Evolutionary conservation across 1,284 basidiomycete genomes (phyloP).

Genomic region (Cutaneotrichosporon sp.): DNA sequence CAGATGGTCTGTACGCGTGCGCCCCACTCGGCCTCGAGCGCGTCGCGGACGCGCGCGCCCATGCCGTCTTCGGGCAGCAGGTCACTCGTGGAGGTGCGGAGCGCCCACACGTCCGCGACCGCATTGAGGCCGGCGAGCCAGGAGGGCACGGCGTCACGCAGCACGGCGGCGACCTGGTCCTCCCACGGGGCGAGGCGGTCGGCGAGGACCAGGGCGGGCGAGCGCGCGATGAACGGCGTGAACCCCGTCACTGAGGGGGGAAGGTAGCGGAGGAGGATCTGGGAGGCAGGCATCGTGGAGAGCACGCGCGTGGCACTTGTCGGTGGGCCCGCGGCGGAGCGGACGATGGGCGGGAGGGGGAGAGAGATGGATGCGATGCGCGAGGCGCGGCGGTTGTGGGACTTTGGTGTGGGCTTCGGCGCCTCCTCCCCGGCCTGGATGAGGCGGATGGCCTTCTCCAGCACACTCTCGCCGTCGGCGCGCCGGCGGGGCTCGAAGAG

Average conservation of each 20-base stretch:
- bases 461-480: constrained; percentile 31
- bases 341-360: constrained; percentile 29
- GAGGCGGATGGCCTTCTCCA: constrained; percentile 43
- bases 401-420: constrained; percentile 13
- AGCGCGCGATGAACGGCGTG: constrained; percentile 59
- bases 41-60: constrained; percentile 28
- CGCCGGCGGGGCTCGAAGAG: constrained; percentile 35
- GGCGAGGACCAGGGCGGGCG: constrained; percentile 60
- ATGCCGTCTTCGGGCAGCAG: constrained; percentile 35
- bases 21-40: constrained; percentile 46
- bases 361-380: constrained; percentile 49
- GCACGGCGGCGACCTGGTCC: constrained; percentile 26
- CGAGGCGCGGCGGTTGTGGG: constrained; percentile 35
- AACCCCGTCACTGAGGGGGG: constrained; percentile 47
- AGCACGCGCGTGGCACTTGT: constrained; percentile 43
- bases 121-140: constrained; percentile 42
- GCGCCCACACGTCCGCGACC: constrained; percentile 48
- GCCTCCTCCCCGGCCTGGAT: constrained; percentile 45
- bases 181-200: constrained; percentile 45
- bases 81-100: constrained; percentile 29
- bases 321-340: constrained; percentile 32
- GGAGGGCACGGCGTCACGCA: constrained; percentile 35
- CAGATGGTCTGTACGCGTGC: constrained; percentile 47
- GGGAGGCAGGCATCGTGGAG: constrained; percentile 49
- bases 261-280: constrained; percentile 52